These are phyloP conservation scores for Coelastrella sp. DNA, from an alignment of 139 green algal species.

Conservation along the genomic window DNA sequence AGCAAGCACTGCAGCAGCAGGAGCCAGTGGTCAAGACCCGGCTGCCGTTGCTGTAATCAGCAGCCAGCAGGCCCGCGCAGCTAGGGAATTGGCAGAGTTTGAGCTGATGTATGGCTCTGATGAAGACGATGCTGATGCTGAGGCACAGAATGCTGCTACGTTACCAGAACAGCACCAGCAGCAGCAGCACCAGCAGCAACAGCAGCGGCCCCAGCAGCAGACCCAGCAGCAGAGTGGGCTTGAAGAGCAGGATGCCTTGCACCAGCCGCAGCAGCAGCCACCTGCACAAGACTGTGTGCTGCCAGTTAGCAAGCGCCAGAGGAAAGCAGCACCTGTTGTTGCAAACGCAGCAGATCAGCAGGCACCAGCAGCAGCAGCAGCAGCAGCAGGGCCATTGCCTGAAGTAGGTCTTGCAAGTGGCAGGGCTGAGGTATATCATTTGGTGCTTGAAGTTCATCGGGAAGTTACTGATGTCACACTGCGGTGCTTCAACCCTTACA, in stretches of 20 bases:
- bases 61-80: constrained; percentile 27
- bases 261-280: constrained; percentile 30
- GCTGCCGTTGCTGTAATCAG: background rate
- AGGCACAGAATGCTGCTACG: background rate
- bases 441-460: constrained; percentile 56
- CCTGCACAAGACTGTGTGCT: background rate
- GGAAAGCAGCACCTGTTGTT: background rate
- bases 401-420: constrained; percentile 35
- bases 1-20: background rate
- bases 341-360: background rate
- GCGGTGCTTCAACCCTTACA: constrained; percentile 65
- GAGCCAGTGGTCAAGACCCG: background rate
- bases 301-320: constrained; percentile 1
- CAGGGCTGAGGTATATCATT: constrained; percentile 57
- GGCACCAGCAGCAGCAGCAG: background rate
- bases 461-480: constrained; percentile 48
- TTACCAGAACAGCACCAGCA: background rate
- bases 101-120: constrained; percentile 32
- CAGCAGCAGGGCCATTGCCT: background rate
- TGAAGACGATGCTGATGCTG: constrained; percentile 1
- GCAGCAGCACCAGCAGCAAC: constrained; percentile 16
- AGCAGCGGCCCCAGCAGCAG: constrained; percentile 20
- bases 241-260: background rate
- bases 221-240: background rate
- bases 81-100: constrained; percentile 18